Conservation (phyloP, 2,329 filamentous ascomycete species). For the Diaporthe vaccinii region DNA sequence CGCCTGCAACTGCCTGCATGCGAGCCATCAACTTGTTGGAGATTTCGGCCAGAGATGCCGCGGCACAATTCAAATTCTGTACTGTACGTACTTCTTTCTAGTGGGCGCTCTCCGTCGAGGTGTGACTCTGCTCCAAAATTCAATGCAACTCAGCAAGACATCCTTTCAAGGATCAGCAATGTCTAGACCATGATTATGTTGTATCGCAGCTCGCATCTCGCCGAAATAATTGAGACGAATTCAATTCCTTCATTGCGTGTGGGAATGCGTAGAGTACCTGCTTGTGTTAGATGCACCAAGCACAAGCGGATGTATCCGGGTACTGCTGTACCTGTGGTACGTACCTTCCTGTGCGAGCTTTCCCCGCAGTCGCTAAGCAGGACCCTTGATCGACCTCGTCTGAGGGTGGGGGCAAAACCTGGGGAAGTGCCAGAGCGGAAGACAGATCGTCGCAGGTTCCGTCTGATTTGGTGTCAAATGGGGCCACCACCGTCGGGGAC, state of each 20-base stretch:
- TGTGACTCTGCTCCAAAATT: not conserved
- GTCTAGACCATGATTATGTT: not conserved
- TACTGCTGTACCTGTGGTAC: not conserved
- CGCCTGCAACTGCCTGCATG: not conserved
- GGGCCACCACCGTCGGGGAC: conserved; percentile 2
- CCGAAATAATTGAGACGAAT: not conserved
- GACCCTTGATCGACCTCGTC: conserved; percentile 14
- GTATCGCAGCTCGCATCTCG: not conserved
- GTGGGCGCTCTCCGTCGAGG: not conserved
- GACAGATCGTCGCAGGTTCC: conserved; percentile 23
- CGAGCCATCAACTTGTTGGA: conserved; percentile 10
- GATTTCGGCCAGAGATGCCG: conserved; percentile 32
- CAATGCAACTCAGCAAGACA: not conserved
- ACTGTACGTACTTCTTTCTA: not conserved
- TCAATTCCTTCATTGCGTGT: conserved; percentile 3
- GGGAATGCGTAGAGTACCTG: not conserved
- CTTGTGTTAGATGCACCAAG: not conserved
- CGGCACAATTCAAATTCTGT: conserved; percentile 9
- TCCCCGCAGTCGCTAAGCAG: conserved; percentile 20
- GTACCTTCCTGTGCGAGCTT: not conserved
- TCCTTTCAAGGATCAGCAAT: not conserved
- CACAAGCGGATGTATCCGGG: not conserved
- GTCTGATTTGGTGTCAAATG: conserved; percentile 19
- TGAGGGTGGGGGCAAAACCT: conserved; percentile 16
- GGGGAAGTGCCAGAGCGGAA: not conserved